Conservation (phyloP, 2,329 filamentous ascomycete species). For the Diaporthe longicolla region DNA sequence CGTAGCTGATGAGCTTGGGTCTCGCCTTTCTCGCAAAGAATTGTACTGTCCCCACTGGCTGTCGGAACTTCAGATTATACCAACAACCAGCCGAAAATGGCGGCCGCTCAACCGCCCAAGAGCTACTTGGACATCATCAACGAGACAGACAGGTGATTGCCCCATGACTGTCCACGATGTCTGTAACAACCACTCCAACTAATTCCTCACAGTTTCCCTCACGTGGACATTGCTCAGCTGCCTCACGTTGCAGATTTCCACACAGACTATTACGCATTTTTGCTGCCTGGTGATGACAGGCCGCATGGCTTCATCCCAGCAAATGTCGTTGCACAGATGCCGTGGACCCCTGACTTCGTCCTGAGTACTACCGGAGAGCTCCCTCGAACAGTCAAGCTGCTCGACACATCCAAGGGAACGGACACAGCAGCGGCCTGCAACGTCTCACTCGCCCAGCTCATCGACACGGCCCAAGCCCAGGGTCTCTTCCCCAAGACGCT, state of each 20-base stretch:
- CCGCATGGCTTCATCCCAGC: constrained; percentile 66
- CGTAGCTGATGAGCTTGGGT: neutral
- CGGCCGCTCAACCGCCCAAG: constrained; percentile 10
- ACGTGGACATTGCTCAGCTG: constrained; percentile 54
- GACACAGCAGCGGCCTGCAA: constrained; percentile 51
- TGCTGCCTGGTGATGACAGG: constrained; percentile 59
- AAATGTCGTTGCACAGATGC: constrained; percentile 61
- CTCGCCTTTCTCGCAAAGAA: neutral
- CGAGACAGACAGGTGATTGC: constrained; percentile 39
- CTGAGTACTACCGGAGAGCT: constrained; percentile 49
- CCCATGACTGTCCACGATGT: neutral
- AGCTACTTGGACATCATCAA: constrained; percentile 38
- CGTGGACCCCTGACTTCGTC: constrained; percentile 56
- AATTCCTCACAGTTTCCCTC: constrained; percentile 58
- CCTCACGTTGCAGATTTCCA: constrained; percentile 50
- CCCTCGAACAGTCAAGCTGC: constrained; percentile 50
- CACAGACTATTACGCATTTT: constrained; percentile 57
- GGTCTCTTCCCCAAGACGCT: constrained; percentile 55
- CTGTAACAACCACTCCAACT: neutral
- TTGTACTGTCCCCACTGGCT: neutral
- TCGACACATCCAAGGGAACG: constrained; percentile 48
- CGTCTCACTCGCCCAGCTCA: constrained; percentile 55
- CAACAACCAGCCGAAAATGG: constrained; percentile 19
- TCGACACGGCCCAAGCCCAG: constrained; percentile 55
- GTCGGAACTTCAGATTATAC: neutral